Base-by-base conservation (phyloP, 2,329 filamentous ascomycete species). In the Aureobasidium sp. region DNA sequence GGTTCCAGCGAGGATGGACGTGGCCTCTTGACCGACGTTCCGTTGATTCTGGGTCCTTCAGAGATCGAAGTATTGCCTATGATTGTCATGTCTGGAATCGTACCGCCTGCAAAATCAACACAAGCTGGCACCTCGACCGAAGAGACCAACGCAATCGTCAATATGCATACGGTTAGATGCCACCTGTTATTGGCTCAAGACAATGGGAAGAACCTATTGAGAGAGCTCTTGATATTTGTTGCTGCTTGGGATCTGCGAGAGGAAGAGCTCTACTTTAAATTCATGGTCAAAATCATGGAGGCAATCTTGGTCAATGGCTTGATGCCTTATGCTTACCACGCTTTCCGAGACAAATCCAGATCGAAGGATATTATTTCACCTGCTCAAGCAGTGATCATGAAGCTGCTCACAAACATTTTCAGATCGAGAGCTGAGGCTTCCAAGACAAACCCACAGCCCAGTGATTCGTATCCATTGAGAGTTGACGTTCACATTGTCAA, bases 61-160 rank as follows among this genome's bases (percentile, higher is more conserved):
- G 93, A 97, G 75, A 97, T 97, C 60, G 93, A 97, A 74, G 92
- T 94, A 6, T 78, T 97, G 59, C 93, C 96, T 61, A 96, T 97
- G 92, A 95, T 97, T 64, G 88, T 97, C 69, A 96, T 97, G 78
- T 92, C 90, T 15, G 95, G 92, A 65, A 95, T 97, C 59, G 85
- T 96, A 26, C 90, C 95, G 69, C 86, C 85, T n/a, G 81, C 84
- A 63, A 60, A 55, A 37, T 59, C 62, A 9, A 20, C 55, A 41
- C 61, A 59, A 89, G 89, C 64, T 32, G 87, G 88, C 12, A 71
- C 66, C 85, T 73, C 74, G 39, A 70, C 71, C 20, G 89, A 78
- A 10, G 79, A 84, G 57, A 78, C 79, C 44, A 81, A 79, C 65
- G 82, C 81, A 10, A 76, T 81, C 3, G 78, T 91, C 71, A 96